phyloP scores from a whole-genome alignment of 2,329 filamentous ascomycete species.

The Penicillium thymicola region DNA sequence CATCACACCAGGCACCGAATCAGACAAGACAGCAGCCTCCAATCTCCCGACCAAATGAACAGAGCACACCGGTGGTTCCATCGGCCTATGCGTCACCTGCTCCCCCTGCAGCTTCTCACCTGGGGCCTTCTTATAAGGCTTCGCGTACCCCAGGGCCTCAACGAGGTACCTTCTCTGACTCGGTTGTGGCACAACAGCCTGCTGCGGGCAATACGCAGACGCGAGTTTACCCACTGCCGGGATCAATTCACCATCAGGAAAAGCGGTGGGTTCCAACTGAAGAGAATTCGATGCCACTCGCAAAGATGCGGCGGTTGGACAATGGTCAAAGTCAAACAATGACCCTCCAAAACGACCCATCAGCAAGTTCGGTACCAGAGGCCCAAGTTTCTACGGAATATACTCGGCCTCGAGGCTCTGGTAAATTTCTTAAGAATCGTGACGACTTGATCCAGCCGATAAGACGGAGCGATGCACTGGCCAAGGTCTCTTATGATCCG shows the following conservation, averaged over 20 bases:
- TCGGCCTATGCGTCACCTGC: background rate
- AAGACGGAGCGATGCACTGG: conserved; percentile 33
- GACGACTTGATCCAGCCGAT: conserved; percentile 46
- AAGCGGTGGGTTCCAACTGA: background rate
- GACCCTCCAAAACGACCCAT: background rate
- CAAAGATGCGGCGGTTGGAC: background rate
- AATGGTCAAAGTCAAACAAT: background rate
- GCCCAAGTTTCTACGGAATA: conserved; percentile 2
- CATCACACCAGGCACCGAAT: background rate
- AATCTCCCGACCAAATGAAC: background rate
- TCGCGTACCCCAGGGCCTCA: background rate
- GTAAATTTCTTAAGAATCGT: conserved; percentile 28
- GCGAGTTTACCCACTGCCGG: background rate
- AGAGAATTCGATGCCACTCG: background rate
- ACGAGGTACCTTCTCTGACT: background rate
- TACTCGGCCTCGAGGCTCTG: conserved; percentile 6
- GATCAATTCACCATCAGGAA: background rate
- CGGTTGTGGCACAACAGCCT: background rate
- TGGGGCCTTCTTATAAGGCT: background rate
- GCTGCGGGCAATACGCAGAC: background rate
- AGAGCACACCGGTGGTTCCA: background rate
- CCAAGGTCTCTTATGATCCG: conserved; percentile 56
- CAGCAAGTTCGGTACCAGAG: conserved; percentile 5
- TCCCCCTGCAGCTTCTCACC: background rate
- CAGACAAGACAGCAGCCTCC: background rate